Evolutionary conservation across 805 yeast genomes (phyloP).

Genomic region (Kuraishia piskuri): DNA sequence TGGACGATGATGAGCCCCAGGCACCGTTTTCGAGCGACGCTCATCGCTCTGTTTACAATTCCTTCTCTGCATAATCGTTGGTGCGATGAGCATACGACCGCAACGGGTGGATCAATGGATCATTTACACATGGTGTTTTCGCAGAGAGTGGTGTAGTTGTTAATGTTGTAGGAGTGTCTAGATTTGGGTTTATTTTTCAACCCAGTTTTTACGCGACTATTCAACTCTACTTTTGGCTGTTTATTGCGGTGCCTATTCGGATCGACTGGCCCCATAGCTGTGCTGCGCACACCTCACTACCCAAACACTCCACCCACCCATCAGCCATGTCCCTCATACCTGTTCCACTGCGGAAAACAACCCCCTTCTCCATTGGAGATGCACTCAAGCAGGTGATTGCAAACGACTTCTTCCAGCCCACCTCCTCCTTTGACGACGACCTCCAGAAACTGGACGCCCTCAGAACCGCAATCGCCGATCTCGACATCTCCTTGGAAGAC

Average conservation of each 20-base stretch:
- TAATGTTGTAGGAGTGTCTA: no score
- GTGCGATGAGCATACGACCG: no score
- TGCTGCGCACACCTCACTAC: background rate
- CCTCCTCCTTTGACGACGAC: slow-evolving; percentile 18
- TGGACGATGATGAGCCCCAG: no score
- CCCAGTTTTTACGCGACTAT: no score
- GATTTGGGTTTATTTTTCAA: no score
- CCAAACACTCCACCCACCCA: background rate
- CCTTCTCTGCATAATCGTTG: background rate
- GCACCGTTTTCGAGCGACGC: background rate
- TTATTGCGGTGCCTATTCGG: no score
- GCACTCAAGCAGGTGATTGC: slow-evolving; percentile 27
- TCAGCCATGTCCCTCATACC: slow-evolving; percentile 4
- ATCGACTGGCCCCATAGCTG: no score
- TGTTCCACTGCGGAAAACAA: slow-evolving; percentile 30
- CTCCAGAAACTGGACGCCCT: slow-evolving; percentile 32
- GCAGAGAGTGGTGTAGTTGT: no score
- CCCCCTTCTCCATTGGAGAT: slow-evolving; percentile 23
- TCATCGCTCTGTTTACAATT: background rate
- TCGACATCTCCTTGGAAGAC: slow-evolving; percentile 21
- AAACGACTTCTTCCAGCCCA: slow-evolving; percentile 28
- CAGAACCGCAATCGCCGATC: slow-evolving; percentile 30
- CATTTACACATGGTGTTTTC: no score
- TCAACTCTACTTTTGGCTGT: no score
- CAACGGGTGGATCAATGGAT: no score